Percentiles rank a stretch among this genome's conserved stretches.
These are phyloP conservation scores for Didymosphaeria variabile DNA, from an alignment of 2,329 filamentous ascomycete species.

Conservation along the genomic window DNA sequence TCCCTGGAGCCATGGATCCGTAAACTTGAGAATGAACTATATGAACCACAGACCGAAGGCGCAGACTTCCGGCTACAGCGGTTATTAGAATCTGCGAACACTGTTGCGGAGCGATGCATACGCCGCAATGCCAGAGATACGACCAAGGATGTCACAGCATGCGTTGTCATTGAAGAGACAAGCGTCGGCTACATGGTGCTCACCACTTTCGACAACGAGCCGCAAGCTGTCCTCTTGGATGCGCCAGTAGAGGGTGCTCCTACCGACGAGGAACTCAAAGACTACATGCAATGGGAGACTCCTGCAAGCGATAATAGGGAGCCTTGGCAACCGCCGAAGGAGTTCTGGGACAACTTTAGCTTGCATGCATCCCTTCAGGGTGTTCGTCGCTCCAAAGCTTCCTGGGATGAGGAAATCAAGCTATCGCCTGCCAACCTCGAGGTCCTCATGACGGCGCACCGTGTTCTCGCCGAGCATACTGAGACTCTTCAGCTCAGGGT, in stretches of 20 bases:
- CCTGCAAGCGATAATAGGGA: slow-evolving; percentile 66
- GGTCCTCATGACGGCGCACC: slow-evolving; percentile 76
- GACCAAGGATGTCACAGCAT: slow-evolving; percentile 53
- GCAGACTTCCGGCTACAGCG: slow-evolving; percentile 65
- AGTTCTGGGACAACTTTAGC: slow-evolving; percentile 66
- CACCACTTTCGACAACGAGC: slow-evolving; percentile 57
- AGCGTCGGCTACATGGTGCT: slow-evolving; percentile 67
- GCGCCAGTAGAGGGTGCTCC: slow-evolving; percentile 50
- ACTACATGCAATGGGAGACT: slow-evolving; percentile 30
- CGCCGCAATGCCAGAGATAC: slow-evolving; percentile 34
- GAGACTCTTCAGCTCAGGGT: slow-evolving; percentile 73
- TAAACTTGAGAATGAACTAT: slow-evolving; percentile 65
- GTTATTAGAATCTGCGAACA: slow-evolving; percentile 62
- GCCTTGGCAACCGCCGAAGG: slow-evolving; percentile 69
- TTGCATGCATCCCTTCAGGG: slow-evolving; percentile 67
- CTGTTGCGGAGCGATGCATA: slow-evolving; percentile 60
- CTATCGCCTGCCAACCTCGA: slow-evolving; percentile 76
- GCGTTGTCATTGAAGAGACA: slow-evolving; percentile 64
- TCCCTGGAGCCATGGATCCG: slow-evolving; percentile 66
- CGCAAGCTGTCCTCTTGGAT: slow-evolving; percentile 63
- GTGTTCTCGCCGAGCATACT: slow-evolving; percentile 74
- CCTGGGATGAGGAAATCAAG: slow-evolving; percentile 72
- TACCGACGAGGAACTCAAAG: slow-evolving; percentile 38
- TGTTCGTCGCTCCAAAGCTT: slow-evolving; percentile 67
- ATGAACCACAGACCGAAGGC: slow-evolving; percentile 60